Evolutionary conservation across 371 early-diverging fungal species (phyloP).

Genomic region (Mortierella sp.): DNA sequence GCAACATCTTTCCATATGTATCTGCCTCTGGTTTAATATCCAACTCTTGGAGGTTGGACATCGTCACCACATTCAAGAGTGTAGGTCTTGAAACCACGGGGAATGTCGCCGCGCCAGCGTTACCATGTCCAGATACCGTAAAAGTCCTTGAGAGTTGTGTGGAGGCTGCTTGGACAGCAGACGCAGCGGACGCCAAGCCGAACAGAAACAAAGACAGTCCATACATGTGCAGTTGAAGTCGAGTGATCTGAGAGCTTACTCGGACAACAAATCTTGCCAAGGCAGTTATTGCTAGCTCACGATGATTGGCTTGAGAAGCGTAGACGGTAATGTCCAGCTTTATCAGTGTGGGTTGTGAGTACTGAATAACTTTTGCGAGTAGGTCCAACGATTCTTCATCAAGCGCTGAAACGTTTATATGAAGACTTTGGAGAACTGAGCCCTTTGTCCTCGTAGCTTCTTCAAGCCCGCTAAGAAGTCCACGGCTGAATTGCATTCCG

Average conservation of each 20-base stretch:
- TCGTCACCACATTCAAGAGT: slow-evolving; percentile 6
- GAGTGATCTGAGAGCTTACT: slow-evolving; percentile 21
- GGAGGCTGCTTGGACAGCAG: slow-evolving; percentile 5
- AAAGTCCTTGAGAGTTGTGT: not conserved
- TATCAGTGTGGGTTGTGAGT: slow-evolving; percentile 4
- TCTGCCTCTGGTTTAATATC: slow-evolving; percentile 14
- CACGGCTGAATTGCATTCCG: slow-evolving; percentile 6
- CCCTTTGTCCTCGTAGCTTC: slow-evolving; percentile 3
- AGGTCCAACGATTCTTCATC: slow-evolving; percentile 11
- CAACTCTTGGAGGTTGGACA: slow-evolving; percentile 20
- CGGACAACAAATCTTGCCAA: slow-evolving; percentile 21
- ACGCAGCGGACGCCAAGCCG: slow-evolving; percentile 12
- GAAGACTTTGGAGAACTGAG: slow-evolving; percentile 8
- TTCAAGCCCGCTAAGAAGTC: slow-evolving; percentile 12
- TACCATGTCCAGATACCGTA: not conserved
- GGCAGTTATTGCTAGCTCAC: not conserved
- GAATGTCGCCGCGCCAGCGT: slow-evolving; percentile 5
- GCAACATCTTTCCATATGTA: slow-evolving; percentile 10
- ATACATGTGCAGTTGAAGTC: slow-evolving; percentile 17
- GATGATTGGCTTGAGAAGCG: not conserved
- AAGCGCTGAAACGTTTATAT: slow-evolving; percentile 20
- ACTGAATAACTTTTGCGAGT: slow-evolving; percentile 16
- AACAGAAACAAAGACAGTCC: slow-evolving; percentile 12
- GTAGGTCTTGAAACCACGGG: slow-evolving; percentile 13
- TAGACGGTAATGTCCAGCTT: slow-evolving; percentile 9